Conservation (phyloP, 164 flowering plant species). For the Malania oleifera region DNA sequence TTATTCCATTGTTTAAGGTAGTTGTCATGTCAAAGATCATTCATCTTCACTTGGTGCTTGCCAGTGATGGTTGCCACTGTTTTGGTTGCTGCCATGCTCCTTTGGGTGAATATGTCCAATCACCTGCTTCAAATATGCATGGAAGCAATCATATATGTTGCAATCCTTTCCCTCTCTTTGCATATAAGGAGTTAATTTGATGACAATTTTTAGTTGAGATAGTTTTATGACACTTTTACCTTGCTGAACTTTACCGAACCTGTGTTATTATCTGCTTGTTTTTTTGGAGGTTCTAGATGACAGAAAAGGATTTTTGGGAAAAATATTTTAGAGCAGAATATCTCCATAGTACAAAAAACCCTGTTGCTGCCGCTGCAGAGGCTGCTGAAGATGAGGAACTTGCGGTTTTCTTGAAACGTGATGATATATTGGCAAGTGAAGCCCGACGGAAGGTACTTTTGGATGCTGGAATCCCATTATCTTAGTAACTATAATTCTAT, state of each 20-base stretch:
- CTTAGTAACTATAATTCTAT: background rate
- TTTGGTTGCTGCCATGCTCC: no score
- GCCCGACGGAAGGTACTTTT: slow-evolving; percentile 68
- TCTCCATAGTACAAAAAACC: slow-evolving; percentile 73
- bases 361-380: slow-evolving; percentile 88
- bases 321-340: slow-evolving; percentile 93
- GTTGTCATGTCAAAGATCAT: background rate
- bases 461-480: background rate
- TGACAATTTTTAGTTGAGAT: background rate
- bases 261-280: background rate
- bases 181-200: no score
- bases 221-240: background rate
- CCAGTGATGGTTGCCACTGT: no score
- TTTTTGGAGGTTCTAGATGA: slow-evolving; percentile 46
- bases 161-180: background rate
- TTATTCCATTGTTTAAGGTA: background rate
- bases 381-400: slow-evolving; percentile 99
- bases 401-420: slow-evolving; percentile 81
- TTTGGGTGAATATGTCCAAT: background rate
- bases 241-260: background rate
- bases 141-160: no score
- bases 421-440: slow-evolving; percentile 79
- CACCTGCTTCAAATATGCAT: background rate
- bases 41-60: no score
- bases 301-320: slow-evolving; percentile 87